Evolutionary conservation across 495 filamentous ascomycete species (phyloP).

Genomic region (Penicillium dipodomyicola): DNA sequence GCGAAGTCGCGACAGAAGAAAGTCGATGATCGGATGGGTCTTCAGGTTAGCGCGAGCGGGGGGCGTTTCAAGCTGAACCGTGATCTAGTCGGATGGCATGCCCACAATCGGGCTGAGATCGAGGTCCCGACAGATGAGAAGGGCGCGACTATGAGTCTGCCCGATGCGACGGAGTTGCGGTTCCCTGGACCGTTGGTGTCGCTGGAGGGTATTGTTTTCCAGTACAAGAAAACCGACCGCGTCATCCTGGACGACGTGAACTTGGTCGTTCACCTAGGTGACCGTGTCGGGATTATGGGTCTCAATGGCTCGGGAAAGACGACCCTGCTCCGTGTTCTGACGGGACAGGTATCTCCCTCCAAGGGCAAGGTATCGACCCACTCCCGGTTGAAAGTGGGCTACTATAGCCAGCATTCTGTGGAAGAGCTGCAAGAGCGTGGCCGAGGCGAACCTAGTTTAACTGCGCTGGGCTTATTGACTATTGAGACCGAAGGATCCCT

Average conservation of each 20-base stretch:
- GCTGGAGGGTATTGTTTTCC: conserved; percentile 62
- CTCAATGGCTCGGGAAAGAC: conserved; percentile 75
- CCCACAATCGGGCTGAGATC: conserved; percentile 58
- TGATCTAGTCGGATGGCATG: conserved; percentile 62
- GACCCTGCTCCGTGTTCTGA: conserved; percentile 61
- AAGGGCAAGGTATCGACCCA: conserved; percentile 60
- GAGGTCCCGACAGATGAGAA: conserved; percentile 66
- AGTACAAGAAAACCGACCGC: conserved; percentile 46
- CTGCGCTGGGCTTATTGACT: conserved; percentile 59
- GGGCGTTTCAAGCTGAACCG: conserved; percentile 75
- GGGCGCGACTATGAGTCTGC: conserved; percentile 54
- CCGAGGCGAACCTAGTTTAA: conserved; percentile 47
- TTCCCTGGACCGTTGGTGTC: conserved; percentile 72
- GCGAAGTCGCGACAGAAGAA: conserved; percentile 78
- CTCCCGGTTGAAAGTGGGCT: conserved; percentile 63
- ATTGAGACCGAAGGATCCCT: conserved; percentile 46
- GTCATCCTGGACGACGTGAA: conserved; percentile 55
- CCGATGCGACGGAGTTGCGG: conserved; percentile 61
- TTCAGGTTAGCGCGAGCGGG: conserved; percentile 68
- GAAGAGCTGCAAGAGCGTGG: conserved; percentile 58
- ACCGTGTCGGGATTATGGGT: conserved; percentile 70
- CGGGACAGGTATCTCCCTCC: conserved; percentile 38
- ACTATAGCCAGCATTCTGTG: conserved; percentile 76
- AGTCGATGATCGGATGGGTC: conserved; percentile 73
- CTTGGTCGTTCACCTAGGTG: conserved; percentile 64